Evolutionary conservation across 2,329 filamentous ascomycete genomes (phyloP).

Genomic region (Aspergillus fumigatus): DNA sequence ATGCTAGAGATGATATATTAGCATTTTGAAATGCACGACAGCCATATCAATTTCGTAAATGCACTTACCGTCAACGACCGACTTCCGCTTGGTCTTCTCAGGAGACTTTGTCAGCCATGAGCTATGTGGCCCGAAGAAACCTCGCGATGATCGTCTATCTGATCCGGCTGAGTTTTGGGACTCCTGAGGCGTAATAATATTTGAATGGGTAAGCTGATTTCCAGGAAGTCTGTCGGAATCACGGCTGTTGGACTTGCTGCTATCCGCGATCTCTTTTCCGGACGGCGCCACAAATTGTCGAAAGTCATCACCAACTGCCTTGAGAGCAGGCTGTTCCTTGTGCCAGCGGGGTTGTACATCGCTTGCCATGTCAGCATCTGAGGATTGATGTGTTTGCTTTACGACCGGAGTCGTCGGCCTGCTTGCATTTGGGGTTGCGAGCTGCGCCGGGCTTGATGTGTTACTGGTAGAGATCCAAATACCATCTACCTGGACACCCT

Average conservation of each 20-base stretch:
- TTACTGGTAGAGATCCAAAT: constrained; percentile 66
- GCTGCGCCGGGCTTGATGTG: constrained; percentile 24
- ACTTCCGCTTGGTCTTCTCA: constrained; percentile 8
- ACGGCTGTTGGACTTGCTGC: constrained; percentile 1
- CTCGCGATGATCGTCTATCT: constrained; percentile 7
- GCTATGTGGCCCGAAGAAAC: constrained; percentile 12
- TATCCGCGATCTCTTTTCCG: neutral
- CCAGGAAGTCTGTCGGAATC: constrained; percentile 4
- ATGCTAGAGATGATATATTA: neutral
- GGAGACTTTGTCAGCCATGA: constrained; percentile 19
- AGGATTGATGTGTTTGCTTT: neutral
- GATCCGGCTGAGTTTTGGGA: neutral
- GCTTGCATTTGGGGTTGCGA: constrained; percentile 19
- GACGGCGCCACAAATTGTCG: neutral
- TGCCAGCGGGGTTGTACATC: constrained; percentile 3
- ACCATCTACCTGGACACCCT: constrained; percentile 76
- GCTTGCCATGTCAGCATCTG: neutral
- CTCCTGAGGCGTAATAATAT: neutral
- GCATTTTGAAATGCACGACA: neutral
- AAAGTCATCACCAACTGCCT: constrained; percentile 1
- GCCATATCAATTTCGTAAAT: neutral
- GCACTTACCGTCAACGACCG: constrained; percentile 10
- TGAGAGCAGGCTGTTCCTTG: neutral
- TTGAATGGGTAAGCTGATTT: constrained; percentile 3
- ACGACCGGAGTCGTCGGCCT: constrained; percentile 5